Evolutionary conservation across 176 grass and related monocot genomes (phyloP).

Genomic region (Avena atlantica): DNA sequence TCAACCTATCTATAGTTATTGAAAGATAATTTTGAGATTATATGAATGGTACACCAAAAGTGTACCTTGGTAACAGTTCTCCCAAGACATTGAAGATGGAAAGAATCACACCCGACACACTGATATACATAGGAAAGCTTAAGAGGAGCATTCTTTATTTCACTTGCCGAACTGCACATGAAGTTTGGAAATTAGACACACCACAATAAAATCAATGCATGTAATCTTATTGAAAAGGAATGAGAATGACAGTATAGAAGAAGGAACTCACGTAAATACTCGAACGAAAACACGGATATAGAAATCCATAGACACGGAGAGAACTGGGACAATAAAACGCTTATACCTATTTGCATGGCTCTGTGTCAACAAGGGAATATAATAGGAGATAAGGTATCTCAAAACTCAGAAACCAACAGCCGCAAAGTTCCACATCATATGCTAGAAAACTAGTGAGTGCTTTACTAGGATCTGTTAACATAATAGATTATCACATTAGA

Average conservation of each 20-base stretch:
- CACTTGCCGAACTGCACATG: constrained; percentile 77
- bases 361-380: constrained; percentile 48
- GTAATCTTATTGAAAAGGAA: constrained; percentile 18
- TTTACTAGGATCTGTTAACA: neutral
- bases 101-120: constrained; percentile 94
- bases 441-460: neutral
- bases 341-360: constrained; percentile 97
- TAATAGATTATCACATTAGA: neutral
- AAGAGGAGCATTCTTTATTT: constrained; percentile 92
- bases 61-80: constrained; percentile 80
- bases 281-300: constrained; percentile 97
- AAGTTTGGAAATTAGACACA: constrained; percentile 39
- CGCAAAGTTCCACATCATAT: constrained; percentile 4
- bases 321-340: constrained; percentile 89
- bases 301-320: constrained; percentile 97
- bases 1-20: neutral
- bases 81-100: constrained; percentile 86
- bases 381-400: constrained; percentile 1
- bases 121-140: constrained; percentile 99
- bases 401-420: neutral
- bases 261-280: constrained; percentile 80
- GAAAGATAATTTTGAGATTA: neutral
- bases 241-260: neutral
- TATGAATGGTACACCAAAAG: constrained; percentile 22
- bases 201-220: constrained; percentile 31